These are phyloP conservation scores for Penicillium pulvis DNA, from an alignment of 495 filamentous ascomycete species.

Conservation along the genomic window DNA sequence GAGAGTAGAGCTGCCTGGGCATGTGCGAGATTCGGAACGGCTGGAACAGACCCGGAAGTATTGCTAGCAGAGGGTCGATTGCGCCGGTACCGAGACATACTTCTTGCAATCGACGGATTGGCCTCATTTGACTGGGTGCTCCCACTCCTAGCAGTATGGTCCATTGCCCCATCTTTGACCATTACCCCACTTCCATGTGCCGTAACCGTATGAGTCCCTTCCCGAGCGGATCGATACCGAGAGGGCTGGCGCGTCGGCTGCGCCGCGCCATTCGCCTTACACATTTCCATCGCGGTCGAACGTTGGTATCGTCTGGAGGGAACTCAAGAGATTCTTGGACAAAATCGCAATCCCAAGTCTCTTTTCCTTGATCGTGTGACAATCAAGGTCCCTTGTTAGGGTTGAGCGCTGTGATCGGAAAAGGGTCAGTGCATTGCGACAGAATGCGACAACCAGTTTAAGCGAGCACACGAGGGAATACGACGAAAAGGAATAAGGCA, in stretches of 20 bases:
- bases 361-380: background rate
- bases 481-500: background rate
- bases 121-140: conserved; percentile 12
- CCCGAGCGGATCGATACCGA: conserved; percentile 39
- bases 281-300: background rate
- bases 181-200: background rate
- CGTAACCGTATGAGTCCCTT: background rate
- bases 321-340: background rate
- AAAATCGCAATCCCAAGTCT: background rate
- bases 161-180: background rate
- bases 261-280: background rate
- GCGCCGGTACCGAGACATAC: conserved; percentile 62
- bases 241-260: conserved; percentile 32
- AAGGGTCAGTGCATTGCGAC: conserved; percentile 10
- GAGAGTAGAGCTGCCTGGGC: background rate
- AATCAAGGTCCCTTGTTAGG: conserved; percentile 2
- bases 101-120: conserved; percentile 49
- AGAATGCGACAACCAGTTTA: background rate
- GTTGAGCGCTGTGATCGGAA: background rate
- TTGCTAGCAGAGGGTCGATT: conserved; percentile 29
- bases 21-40: conserved; percentile 29
- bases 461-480: background rate
- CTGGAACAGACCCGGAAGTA: conserved; percentile 20
- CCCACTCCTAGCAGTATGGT: background rate
- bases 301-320: background rate